These are phyloP conservation scores for Apiospora phragmitis DNA, from an alignment of 2,329 filamentous ascomycete species.

Conservation along the genomic window DNA sequence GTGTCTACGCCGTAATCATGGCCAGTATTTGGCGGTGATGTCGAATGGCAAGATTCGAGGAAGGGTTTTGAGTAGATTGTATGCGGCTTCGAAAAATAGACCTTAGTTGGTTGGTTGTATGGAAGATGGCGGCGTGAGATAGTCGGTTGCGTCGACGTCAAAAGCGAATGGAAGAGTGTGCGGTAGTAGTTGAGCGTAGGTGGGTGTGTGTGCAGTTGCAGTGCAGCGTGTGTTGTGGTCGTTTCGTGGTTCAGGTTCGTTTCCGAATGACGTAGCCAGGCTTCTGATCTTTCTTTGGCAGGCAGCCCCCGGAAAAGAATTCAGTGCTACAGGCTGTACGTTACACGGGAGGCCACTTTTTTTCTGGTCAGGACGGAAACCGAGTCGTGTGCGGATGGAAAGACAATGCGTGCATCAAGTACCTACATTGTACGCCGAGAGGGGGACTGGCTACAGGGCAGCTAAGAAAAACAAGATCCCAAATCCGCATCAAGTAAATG, in stretches of 20 bases:
- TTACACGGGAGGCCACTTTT: constrained; percentile 2
- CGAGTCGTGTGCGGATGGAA: background rate
- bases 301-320: background rate
- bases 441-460: background rate
- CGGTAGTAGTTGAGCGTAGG: background rate
- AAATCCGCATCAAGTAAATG: background rate
- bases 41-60: background rate
- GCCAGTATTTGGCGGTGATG: background rate
- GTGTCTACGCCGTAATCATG: background rate
- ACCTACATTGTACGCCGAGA: background rate
- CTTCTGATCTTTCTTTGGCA: constrained; percentile 7
- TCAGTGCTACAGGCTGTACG: constrained; percentile 2
- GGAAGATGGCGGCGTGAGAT: background rate
- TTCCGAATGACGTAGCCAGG: constrained; percentile 10
- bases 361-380: background rate
- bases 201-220: background rate
- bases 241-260: constrained; percentile 9
- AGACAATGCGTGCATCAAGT: background rate
- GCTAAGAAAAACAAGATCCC: background rate
- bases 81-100: background rate
- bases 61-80: background rate
- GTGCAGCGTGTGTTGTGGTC: constrained; percentile 6
- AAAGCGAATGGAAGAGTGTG: background rate
- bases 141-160: background rate
- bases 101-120: background rate